Evolutionary conservation across 2,329 filamentous ascomycete genomes (phyloP), one percentile per base, ranked within the genome.

Genomic region (Phaeosphaeria sp.): DNA sequence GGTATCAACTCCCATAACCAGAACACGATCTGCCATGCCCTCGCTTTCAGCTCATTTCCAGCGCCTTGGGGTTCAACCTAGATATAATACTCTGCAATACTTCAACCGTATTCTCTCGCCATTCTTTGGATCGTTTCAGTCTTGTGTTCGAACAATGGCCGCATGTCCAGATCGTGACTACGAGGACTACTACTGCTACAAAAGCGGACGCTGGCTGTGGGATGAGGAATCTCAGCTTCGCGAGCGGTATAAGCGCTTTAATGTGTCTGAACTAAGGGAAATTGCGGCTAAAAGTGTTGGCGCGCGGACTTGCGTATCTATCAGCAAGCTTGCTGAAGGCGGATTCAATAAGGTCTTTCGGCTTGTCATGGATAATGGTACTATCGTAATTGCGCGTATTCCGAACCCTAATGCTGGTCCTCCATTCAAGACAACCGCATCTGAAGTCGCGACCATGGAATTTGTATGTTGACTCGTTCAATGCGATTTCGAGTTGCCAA

Each of bases 151-250:
- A n/a, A n/a, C n/a, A n/a, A n/a, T n/a, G n/a, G n/a, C n/a, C n/a
- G n/a, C n/a, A n/a, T n/a, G n/a, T n/a, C n/a, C 55, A 47, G 36
- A 58, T 18, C 22, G 25, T 54, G 46, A 46, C 18, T 50, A 47
- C 44, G 47, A 54, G 20, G 50, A 65, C 33, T 59, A 43, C 48
- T 64, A 58, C 47, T 49, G 44, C 41, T 61, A 65, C 48, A 61
- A 51, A 54, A 77, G 25, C 74, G 73, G 60, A 1, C 56, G 60
- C 20, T 65, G 58, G 63, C 58, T 65, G 18, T 65, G 58, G 75
- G 63, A 78, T 50, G 77, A 80, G 62, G 64, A 74, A 25, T 54
- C 62, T 21, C 67, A 74, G 52, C 65, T 76, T 27, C 66, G 63
- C 54, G 69, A 74, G 18, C 70, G 77, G 48, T 77, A 73, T 46